Conservation (phyloP, 2,329 filamentous ascomycete species). For the Colletotrichum caudatum region DNA sequence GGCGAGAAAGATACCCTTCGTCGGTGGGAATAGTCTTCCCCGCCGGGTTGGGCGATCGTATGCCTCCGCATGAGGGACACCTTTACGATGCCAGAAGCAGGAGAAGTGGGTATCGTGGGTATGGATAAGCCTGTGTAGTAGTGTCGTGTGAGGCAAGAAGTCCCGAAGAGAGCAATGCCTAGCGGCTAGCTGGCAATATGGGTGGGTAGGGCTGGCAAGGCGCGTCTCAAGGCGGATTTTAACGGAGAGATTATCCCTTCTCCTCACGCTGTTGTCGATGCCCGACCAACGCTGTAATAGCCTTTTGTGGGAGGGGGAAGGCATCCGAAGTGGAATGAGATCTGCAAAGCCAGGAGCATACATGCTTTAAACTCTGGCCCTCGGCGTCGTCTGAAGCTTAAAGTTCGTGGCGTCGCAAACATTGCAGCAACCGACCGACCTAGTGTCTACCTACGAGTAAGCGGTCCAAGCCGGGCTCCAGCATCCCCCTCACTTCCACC, state of each 20-base stretch:
- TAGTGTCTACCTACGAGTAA: conserved; percentile 6
- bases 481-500: conserved; percentile 9
- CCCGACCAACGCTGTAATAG: conserved; percentile 11
- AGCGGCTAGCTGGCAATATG: conserved; percentile 13
- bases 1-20: conserved; percentile 38
- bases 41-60: conserved; percentile 34
- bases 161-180: neutral
- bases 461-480: conserved; percentile 29
- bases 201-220: neutral
- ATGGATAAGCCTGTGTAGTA: neutral
- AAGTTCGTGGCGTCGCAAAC: conserved; percentile 20
- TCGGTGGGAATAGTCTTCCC: conserved; percentile 35
- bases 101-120: neutral
- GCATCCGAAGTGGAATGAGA: conserved; percentile 28
- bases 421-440: neutral
- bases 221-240: conserved; percentile 4
- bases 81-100: neutral
- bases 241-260: conserved; percentile 14
- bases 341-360: conserved; percentile 7
- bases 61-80: conserved; percentile 35
- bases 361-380: conserved; percentile 33
- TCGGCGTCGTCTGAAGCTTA: conserved; percentile 40
- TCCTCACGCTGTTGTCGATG: conserved; percentile 19
- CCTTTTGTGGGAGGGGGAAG: conserved; percentile 17
- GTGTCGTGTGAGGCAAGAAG: conserved; percentile 3